Evolutionary conservation across 108 stramenopile genomes (phyloP).

Genomic region (Discostella stelligeroides): DNA sequence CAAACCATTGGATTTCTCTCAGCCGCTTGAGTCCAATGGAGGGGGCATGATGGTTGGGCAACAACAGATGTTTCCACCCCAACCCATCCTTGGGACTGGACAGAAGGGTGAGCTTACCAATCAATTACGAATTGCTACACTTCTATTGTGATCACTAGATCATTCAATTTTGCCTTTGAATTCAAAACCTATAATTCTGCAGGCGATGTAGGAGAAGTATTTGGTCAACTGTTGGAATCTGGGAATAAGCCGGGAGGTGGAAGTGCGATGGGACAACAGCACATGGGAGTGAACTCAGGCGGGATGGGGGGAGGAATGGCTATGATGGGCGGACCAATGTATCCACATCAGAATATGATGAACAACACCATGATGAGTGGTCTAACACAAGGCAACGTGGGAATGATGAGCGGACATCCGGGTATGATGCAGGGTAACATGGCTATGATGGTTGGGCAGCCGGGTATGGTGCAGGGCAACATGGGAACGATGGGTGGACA

Average conservation of each 20-base stretch:
- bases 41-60: background rate
- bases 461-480: conserved; percentile 18
- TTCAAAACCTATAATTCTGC: background rate
- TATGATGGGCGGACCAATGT: background rate
- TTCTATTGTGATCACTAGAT: background rate
- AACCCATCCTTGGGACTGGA: conserved; percentile 42
- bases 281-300: conserved; percentile 4
- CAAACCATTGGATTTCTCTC: conserved; percentile 24
- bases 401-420: conserved; percentile 36
- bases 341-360: conserved; percentile 24
- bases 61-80: conserved; percentile 22
- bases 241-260: background rate
- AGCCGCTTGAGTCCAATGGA: background rate
- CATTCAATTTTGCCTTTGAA: background rate
- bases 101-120: conserved; percentile 10
- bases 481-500: conserved; percentile 9
- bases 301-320: conserved; percentile 18
- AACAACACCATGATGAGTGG: conserved; percentile 7
- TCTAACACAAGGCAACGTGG: conserved; percentile 18
- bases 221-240: conserved; percentile 23
- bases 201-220: conserved; percentile 45
- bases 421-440: conserved; percentile 41
- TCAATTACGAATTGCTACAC: background rate
- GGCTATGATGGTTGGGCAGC: conserved; percentile 1
- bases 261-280: conserved; percentile 5